Conservation (phyloP, 768 basidiomycete genomes). For the Trametes cinnabarina region DNA sequence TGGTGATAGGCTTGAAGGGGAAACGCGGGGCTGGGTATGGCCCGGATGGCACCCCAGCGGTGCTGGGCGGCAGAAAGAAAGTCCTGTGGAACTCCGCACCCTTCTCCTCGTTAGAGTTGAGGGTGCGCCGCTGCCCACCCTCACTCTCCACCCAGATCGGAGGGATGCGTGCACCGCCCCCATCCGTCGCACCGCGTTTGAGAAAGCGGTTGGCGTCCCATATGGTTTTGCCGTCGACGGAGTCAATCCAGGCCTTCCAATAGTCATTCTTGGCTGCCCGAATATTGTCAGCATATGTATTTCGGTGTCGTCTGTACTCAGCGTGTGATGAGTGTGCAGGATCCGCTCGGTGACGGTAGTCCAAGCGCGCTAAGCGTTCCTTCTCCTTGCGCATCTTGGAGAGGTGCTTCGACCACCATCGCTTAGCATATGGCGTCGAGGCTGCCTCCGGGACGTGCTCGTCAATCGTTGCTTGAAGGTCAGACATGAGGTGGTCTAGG, state of each 20-base stretch:
- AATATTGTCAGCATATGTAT: constrained; percentile 19
- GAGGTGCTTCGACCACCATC: constrained; percentile 37
- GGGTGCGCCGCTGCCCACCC: background rate
- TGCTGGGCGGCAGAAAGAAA: constrained; percentile 31
- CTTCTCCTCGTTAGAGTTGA: constrained; percentile 14
- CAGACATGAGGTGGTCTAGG: constrained; percentile 8
- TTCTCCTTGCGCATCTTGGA: constrained; percentile 13
- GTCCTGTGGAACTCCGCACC: constrained; percentile 18
- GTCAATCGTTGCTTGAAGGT: constrained; percentile 21
- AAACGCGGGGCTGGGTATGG: constrained; percentile 30
- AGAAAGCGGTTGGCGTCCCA: constrained; percentile 24
- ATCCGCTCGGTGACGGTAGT: constrained; percentile 5
- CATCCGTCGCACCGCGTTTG: constrained; percentile 6
- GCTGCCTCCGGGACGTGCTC: constrained; percentile 20
- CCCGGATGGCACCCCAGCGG: background rate
- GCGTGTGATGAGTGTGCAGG: constrained; percentile 14
- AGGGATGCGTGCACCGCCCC: constrained; percentile 21
- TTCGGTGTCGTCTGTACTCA: constrained; percentile 13
- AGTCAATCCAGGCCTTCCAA: constrained; percentile 28
- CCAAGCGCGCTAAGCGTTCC: constrained; percentile 15
- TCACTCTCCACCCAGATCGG: background rate
- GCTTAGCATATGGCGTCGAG: constrained; percentile 26
- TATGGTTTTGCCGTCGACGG: constrained; percentile 6
- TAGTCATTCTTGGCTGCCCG: constrained; percentile 21
- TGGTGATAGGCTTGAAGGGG: constrained; percentile 22